Evolutionary conservation across 805 yeast species (phyloP), one percentile per base, ranked within the genome.

Genomic region (Candida koratica): DNA sequence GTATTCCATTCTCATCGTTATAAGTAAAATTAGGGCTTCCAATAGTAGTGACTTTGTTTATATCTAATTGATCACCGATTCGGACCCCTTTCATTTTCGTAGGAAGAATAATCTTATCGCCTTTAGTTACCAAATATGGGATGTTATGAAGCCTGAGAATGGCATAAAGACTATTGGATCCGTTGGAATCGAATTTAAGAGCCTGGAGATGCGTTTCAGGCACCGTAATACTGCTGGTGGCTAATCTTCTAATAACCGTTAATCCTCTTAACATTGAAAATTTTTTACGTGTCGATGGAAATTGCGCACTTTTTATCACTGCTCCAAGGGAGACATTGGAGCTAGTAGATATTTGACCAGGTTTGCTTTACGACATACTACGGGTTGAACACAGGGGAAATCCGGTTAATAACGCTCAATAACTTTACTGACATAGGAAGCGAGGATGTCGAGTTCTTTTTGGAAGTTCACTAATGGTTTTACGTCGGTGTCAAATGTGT

Each of bases 81-180:
- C 79, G 71, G 8, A 82, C 93, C 36, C 77, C 75, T 49, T 79
- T 81, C 67, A 93, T 55, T 45, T 78, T 75, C 60, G 76, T 89
- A 3, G 97, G 96, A 25, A 93, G 60, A 16, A 79, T 73, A 35
- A 93, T 74, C 46, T 71, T 74, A 58, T 93, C 99, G 15, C 99
- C 99, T 47, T 81, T 77, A 17, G 97, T 88, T 12, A 93, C 93
- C 43, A 93, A 67, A 53, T 85, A 88, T 28, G 93, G 86, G 60
- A 87, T 79, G 59, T 81, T 77, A 64, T 87, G 93, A 25, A 93
- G 74, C 48, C 77, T 79, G 46, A 90, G 73, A 6, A 85, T 70
- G 30, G 97, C 97, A 55, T 87, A 93, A 20, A 90, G 61, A 43
- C 75, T 76, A 28, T 52, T 45, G 18, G 55, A 53, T 3, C 62